Percentiles rank a stretch among this genome's conserved stretches.
These are phyloP conservation scores for Escovopsis sp. DNA, from an alignment of 2,329 filamentous ascomycete species.

Conservation along the genomic window DNA sequence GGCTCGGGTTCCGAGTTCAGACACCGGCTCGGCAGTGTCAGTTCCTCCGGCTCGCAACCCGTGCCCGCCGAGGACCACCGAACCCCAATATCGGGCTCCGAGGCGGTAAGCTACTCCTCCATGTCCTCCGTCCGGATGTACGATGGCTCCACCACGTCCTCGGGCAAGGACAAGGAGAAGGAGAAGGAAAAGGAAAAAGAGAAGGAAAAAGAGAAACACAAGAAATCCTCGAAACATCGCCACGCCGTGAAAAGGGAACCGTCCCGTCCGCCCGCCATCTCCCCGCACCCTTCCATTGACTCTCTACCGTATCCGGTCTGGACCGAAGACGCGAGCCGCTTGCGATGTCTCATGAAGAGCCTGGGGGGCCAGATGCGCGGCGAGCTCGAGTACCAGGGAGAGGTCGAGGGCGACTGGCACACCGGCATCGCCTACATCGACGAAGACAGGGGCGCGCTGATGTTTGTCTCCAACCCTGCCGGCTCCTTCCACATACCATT, in stretches of 20 bases:
- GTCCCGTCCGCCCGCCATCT: conserved; percentile 41
- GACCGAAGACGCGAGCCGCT: conserved; percentile 54
- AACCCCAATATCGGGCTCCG: conserved; percentile 23
- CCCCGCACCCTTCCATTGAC: conserved; percentile 42
- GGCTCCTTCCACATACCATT: conserved; percentile 50
- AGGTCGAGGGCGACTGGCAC: conserved; percentile 48
- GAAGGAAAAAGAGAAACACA: conserved; percentile 11
- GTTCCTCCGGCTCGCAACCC: conserved; percentile 42
- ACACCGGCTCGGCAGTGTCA: conserved; percentile 56
- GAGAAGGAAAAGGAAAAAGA: too few species aligned
- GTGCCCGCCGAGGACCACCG: conserved; percentile 33
- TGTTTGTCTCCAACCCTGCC: conserved; percentile 58
- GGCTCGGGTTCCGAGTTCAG: conserved; percentile 33
- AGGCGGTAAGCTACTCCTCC: conserved; percentile 29
- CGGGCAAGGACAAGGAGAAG: neutral
- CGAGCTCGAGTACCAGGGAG: conserved; percentile 56
- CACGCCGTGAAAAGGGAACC: conserved; percentile 41
- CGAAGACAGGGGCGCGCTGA: conserved; percentile 57
- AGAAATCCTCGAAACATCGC: conserved; percentile 34
- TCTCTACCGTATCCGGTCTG: conserved; percentile 44
- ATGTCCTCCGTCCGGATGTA: conserved; percentile 21
- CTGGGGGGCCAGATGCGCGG: conserved; percentile 69
- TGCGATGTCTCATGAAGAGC: conserved; percentile 62
- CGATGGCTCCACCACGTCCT: conserved; percentile 14
- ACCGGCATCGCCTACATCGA: conserved; percentile 65